Conservation (phyloP, 352 stramenopile genomes). For the Globisporangium alternatum region DNA sequence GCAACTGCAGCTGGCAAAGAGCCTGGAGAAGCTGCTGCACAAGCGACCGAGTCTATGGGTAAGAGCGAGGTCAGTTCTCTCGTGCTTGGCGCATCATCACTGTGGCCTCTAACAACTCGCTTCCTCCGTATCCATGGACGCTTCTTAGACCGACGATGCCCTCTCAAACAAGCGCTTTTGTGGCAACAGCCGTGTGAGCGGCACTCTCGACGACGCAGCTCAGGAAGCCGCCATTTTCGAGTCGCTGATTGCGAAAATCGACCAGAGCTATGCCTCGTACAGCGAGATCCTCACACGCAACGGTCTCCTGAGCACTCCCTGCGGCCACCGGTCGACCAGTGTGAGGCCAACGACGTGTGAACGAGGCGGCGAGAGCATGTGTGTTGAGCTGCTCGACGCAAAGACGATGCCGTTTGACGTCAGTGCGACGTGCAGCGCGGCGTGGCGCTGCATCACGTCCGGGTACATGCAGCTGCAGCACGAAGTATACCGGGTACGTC, state of each 20-base stretch:
- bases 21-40: slow-evolving; percentile 10
- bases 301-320: background rate
- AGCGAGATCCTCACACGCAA: background rate
- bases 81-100: background rate
- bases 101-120: background rate
- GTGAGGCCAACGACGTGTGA: background rate
- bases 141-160: slow-evolving; percentile 8
- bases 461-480: slow-evolving; percentile 34
- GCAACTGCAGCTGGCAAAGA: slow-evolving; percentile 14
- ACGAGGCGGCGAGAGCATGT: slow-evolving; percentile 5
- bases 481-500: slow-evolving; percentile 24
- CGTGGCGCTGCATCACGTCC: slow-evolving; percentile 29
- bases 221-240: slow-evolving; percentile 7
- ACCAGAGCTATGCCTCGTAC: slow-evolving; percentile 9
- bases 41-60: slow-evolving; percentile 17
- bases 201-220: background rate
- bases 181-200: background rate
- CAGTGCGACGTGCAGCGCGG: slow-evolving; percentile 16
- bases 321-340: background rate
- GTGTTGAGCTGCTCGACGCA: slow-evolving; percentile 25
- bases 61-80: background rate
- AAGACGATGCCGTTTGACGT: slow-evolving; percentile 21
- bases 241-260: slow-evolving; percentile 4
- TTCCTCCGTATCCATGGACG: background rate
- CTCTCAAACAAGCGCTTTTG: slow-evolving; percentile 2